Percentiles rank a stretch among this genome's conserved stretches.
These are phyloP conservation scores for Entomortierella lignicola DNA, from an alignment of 192 early-diverging fungal genomes.

Conservation along the genomic window DNA sequence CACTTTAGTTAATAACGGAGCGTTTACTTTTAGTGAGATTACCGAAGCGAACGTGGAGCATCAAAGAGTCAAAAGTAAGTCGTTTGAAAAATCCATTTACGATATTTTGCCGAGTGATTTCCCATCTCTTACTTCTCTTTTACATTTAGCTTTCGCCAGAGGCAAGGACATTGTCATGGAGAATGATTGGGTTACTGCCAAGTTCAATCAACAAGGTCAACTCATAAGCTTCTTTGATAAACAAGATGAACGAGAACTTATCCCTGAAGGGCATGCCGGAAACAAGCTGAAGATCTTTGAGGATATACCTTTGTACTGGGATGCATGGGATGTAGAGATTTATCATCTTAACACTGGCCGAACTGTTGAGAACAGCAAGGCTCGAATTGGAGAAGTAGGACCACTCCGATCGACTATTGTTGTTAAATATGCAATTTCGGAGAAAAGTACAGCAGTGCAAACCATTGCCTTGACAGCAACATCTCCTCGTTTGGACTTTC, in stretches of 20 bases:
- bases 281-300: conserved; percentile 89
- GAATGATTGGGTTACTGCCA: conserved; percentile 79
- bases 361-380: conserved; percentile 68
- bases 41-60: conserved; percentile 7
- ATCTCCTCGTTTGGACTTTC: conserved; percentile 87
- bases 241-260: conserved; percentile 62
- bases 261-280: conserved; percentile 64
- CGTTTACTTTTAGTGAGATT: conserved; percentile 25
- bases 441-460: conserved; percentile 77
- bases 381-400: conserved; percentile 72
- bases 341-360: conserved; percentile 92
- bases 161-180: conserved; percentile 69
- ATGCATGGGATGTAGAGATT: conserved; percentile 80
- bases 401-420: conserved; percentile 82
- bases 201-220: conserved; percentile 79
- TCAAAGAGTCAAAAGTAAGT: conserved; percentile 12
- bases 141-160: conserved; percentile 11
- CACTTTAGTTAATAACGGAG: conserved; percentile 18
- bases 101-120: neutral
- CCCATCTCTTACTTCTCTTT: neutral
- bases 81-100: neutral
- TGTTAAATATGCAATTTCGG: conserved; percentile 73
- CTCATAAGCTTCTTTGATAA: conserved; percentile 77
- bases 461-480: conserved; percentile 79
- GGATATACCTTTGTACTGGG: conserved; percentile 78